phyloP scores from a whole-genome alignment of 2,329 filamentous ascomycete species.

The Ascochyta pisi region DNA sequence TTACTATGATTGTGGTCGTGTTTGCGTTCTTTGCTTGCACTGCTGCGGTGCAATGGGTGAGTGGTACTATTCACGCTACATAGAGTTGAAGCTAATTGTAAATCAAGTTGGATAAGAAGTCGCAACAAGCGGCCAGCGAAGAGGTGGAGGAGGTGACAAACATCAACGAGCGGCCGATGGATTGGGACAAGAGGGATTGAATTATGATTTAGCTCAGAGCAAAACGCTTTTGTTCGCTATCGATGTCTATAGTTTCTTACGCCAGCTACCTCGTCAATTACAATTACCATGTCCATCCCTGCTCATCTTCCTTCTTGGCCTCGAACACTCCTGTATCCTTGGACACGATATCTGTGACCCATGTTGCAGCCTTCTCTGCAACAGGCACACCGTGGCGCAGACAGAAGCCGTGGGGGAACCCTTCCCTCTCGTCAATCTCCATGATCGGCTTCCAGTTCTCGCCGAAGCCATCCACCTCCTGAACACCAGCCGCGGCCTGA shows the following conservation, averaged over 20 bases:
- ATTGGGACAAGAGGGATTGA: constrained; percentile 8
- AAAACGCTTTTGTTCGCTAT: background rate
- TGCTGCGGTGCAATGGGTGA: constrained; percentile 31
- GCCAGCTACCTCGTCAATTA: no score
- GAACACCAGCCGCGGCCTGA: constrained; percentile 3
- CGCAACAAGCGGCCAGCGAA: constrained; percentile 5
- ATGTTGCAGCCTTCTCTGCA: constrained; percentile 58
- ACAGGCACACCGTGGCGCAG: constrained; percentile 58
- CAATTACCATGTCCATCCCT: constrained; percentile 15
- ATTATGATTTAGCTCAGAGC: background rate
- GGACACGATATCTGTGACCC: constrained; percentile 54
- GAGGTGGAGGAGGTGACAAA: constrained; percentile 1
- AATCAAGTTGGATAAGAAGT: constrained; percentile 15
- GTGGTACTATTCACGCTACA: constrained; percentile 2
- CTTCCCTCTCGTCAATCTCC: constrained; percentile 61
- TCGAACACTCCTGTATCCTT: constrained; percentile 24
- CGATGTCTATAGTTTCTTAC: background rate
- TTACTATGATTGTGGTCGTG: constrained; percentile 46
- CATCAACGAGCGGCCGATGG: background rate
- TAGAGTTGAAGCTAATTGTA: background rate
- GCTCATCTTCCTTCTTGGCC: constrained; percentile 14
- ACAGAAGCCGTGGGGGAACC: constrained; percentile 67
- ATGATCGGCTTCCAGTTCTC: constrained; percentile 57
- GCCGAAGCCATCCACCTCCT: constrained; percentile 17
- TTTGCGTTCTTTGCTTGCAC: constrained; percentile 36